Evolutionary conservation across 768 basidiomycete species (phyloP), one percentile per base, ranked within the genome.

Genomic region (Hericium alpestre): DNA sequence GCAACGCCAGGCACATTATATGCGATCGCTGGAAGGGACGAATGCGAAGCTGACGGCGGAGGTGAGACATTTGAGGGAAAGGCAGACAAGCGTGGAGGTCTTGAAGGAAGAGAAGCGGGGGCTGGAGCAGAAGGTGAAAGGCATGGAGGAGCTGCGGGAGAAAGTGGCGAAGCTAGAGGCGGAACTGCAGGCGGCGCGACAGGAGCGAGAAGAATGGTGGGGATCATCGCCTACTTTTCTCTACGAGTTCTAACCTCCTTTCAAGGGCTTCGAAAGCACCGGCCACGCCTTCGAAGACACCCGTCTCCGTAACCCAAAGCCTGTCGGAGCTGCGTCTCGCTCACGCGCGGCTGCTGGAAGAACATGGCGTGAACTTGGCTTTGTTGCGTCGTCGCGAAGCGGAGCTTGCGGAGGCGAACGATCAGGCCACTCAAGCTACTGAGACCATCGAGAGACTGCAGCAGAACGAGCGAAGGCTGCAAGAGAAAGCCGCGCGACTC

Each of bases 91-190:
- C 60, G 70, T 87, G 2, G 87, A 88, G 58, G 82, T 91, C 2
- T 65, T 92, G 38, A 73, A 78, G 37, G 90, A 91, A 65, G 86
- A 91, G 69, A 89, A 90, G 59, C 74, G 81, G 5, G 74, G 75
- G 0, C 67, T 91, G 47, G 80, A 88, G 64, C 67, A 71, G 15
- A 83, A 78, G 61, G 69, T 83, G 8, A 63, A 61, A 13, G 71
- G 71, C 1, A 67, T 78, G 39, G 83, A 87, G 18, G 77, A 76
- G 40, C 65, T 87, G 54, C 71, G 83, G 25, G 80, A 79, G 63
- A 73, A 74, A 61, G 76, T 81, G 0, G 79, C 77, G 1, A 70
- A 69, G 43, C 68, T 88, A 37, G 84, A 88, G 62, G 86, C 78
- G 0, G 84, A 87, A 63, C 69, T 87, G 0, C 84, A 83, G 10